Base-by-base conservation (phyloP, 139 green algal species). In the Chlamydomonas asymmetrica region DNA sequence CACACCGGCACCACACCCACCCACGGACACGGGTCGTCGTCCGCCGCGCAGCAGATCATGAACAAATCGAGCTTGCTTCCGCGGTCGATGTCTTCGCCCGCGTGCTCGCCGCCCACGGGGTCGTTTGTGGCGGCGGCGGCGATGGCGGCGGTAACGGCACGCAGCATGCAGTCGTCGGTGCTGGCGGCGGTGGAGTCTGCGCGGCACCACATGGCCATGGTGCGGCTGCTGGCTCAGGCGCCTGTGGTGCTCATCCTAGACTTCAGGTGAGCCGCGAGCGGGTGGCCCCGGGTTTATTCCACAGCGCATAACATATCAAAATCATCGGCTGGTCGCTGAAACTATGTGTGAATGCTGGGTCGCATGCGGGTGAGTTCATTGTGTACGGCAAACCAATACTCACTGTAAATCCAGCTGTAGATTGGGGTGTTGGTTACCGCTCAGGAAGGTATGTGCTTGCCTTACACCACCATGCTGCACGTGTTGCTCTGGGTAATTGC, bases 191-290 rank as follows among this genome's bases (percentile, higher is more conserved):
- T 56, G 40, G 38, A 25, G 18, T 2, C 5, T 54, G 64, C 40
- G 43, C 16, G 13, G 13, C 23, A 37, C 9, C 16, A 61, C 1
- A 43, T 56, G 2, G 57, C n/a, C 8, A 25, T 2, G 57, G 40
- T 39, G 57, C 29, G 70, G 23, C 62, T 56, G 13, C 23, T 84
- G 34, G 62, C 78, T 0, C 63, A 80, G 18, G 83, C 76, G 29
- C 75, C 75, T 0, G 27, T 82, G 43, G 80, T 78, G 0, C 20
- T 82, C 37, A 82, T 86, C 25, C 75, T 86, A 16, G 75, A 82
- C 71, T 79, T 81, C 38, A 69, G 73, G 79, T 83, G 66, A 8
- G 73, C 16, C 9, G 34, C 16, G 49, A 40, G 27, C 6, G 29
- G 60, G 34, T 52, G 27, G 29, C 45, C 5, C 16, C 25, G 60